Percentiles rank a stretch among this genome's conserved stretches.
These are phyloP conservation scores for Dipteronia dyeriana DNA, from an alignment of 345 rosid genomes.

Conservation along the genomic window DNA sequence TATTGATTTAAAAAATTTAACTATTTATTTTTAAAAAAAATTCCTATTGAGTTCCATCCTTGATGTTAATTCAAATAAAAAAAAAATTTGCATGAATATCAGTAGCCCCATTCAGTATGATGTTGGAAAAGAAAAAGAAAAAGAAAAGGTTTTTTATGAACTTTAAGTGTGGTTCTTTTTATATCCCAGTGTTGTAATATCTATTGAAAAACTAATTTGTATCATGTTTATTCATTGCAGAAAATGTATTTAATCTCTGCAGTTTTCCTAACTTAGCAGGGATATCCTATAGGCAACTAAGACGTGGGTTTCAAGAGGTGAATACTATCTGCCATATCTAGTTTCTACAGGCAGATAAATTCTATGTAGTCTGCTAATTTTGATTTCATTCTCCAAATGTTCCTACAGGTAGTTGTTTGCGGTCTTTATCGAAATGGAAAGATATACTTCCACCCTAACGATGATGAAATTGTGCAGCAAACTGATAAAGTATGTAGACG, in stretches of 20 bases:
- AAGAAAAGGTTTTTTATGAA: too few relatives aligned
- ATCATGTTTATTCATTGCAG: slow-evolving; percentile 53
- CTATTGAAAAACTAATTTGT: slow-evolving; percentile 28
- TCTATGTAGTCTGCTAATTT: slow-evolving; percentile 11
- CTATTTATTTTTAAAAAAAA: too few relatives aligned
- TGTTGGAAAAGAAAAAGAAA: neutral
- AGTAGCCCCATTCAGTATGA: neutral
- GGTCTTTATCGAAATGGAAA: slow-evolving; percentile 80
- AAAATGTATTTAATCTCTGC: slow-evolving; percentile 86
- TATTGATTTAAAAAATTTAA: too few relatives aligned
- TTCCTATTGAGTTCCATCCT: too few relatives aligned
- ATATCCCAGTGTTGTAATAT: slow-evolving; percentile 9
- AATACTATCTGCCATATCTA: slow-evolving; percentile 10
- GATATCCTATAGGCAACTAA: slow-evolving; percentile 60
- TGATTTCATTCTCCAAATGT: slow-evolving; percentile 16
- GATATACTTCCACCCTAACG: slow-evolving; percentile 81
- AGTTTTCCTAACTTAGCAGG: slow-evolving; percentile 82
- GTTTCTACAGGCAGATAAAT: slow-evolving; percentile 13
- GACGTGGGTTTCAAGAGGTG: slow-evolving; percentile 81
- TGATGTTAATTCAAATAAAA: neutral
- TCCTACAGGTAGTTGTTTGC: slow-evolving; percentile 81
- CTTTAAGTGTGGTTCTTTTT: neutral
- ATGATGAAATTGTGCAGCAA: slow-evolving; percentile 66
- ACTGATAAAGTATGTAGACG: slow-evolving; percentile 63
- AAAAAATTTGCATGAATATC: neutral